Conservation (phyloP, 169 alveolate genomes). For the Cryptosporidium ubiquitum region DNA sequence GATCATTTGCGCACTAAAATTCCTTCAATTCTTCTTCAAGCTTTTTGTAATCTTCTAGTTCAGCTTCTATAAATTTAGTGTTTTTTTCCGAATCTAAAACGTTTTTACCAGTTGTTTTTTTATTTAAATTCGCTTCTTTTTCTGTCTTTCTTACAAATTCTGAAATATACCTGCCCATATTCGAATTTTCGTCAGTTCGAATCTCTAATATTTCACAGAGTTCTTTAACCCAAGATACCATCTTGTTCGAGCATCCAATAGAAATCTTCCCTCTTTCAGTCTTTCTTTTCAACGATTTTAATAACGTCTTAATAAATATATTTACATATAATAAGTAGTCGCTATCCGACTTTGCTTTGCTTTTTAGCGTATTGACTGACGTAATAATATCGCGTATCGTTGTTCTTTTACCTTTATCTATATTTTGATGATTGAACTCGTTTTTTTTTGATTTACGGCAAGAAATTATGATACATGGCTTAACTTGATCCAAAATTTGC, state of each 20-base stretch:
- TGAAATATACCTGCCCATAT: not conserved
- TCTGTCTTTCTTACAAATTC: not conserved
- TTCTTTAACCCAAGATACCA: conserved; percentile 33
- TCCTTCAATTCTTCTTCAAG: conserved; percentile 28
- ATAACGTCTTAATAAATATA: conserved; percentile 16
- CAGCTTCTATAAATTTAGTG: not conserved
- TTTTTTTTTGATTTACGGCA: not conserved
- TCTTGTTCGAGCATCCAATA: conserved; percentile 13
- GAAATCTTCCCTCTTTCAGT: not conserved
- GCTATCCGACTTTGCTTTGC: not conserved
- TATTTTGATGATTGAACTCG: not conserved
- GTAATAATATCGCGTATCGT: not conserved
- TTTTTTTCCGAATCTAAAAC: not conserved
- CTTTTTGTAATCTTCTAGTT: conserved; percentile 4
- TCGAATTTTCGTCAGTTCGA: not conserved
- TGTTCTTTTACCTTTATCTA: not conserved
- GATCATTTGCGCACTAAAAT: not conserved
- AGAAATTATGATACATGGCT: conserved; percentile 20
- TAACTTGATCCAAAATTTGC: not conserved
- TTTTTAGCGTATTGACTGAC: conserved; percentile 3
- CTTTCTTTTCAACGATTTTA: conserved; percentile 36
- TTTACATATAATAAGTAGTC: conserved; percentile 8
- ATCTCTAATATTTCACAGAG: conserved; percentile 16
- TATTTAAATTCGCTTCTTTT: not conserved
- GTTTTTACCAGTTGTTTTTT: not conserved